Conservation (phyloP, 805 yeast species). For the Wilhelminamyces savonicus region DNA sequence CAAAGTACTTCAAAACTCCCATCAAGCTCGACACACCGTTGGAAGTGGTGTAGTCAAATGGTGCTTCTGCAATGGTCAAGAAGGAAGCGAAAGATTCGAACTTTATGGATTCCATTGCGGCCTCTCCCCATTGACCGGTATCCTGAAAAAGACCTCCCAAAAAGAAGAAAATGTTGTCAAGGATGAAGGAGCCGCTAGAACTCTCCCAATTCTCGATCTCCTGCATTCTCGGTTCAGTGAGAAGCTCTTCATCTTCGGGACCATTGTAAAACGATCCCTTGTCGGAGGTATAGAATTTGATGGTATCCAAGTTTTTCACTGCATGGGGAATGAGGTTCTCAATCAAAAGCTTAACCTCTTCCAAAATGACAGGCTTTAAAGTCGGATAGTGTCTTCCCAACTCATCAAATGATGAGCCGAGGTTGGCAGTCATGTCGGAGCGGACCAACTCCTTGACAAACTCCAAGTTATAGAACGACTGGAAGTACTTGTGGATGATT, state of each 20-base stretch:
- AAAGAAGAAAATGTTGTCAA: slow-evolving; percentile 47
- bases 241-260: slow-evolving; percentile 33
- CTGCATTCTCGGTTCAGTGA: slow-evolving; percentile 33
- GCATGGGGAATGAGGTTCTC: slow-evolving; percentile 24
- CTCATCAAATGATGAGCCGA: slow-evolving; percentile 73
- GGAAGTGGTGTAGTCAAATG: slow-evolving; percentile 57
- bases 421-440: slow-evolving; percentile 42
- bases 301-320: slow-evolving; percentile 24
- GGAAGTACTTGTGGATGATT: slow-evolving; percentile 40
- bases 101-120: slow-evolving; percentile 28
- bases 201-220: slow-evolving; percentile 51
- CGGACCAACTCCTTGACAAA: slow-evolving; percentile 48
- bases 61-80: slow-evolving; percentile 45
- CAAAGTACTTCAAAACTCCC: slow-evolving; percentile 51
- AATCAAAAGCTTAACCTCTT: slow-evolving; percentile 42
- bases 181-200: slow-evolving; percentile 36
- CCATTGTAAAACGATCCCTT: slow-evolving; percentile 34
- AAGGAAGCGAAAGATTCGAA: slow-evolving; percentile 43
- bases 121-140: slow-evolving; percentile 41
- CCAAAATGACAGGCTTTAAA: slow-evolving; percentile 52
- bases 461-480: slow-evolving; percentile 40
- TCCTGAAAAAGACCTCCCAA: slow-evolving; percentile 49
- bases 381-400: slow-evolving; percentile 78
- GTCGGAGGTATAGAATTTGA: slow-evolving; percentile 39
- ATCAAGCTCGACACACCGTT: slow-evolving; percentile 47